Conservation (phyloP, 768 basidiomycete species). For the Leccinum sublutescens region DNA sequence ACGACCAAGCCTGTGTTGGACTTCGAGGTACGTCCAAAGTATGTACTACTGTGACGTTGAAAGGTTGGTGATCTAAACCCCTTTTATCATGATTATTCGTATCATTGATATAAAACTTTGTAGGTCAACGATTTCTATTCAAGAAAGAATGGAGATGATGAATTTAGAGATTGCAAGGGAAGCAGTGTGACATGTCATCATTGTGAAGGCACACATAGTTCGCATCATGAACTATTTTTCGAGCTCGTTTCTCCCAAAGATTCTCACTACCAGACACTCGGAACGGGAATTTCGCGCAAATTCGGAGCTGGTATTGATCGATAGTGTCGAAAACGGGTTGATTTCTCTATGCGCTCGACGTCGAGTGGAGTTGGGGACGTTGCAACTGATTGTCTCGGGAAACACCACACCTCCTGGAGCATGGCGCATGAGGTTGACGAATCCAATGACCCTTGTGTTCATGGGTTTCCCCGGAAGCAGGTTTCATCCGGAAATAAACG, state of each 20-base stretch:
- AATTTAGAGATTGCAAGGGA: slow-evolving; percentile 5
- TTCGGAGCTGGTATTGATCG: not conserved
- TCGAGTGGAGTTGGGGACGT: too few relatives aligned
- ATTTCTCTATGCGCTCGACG: not conserved
- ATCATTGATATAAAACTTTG: too few relatives aligned
- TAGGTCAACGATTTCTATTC: not conserved
- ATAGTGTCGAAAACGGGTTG: not conserved
- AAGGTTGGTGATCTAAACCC: not conserved
- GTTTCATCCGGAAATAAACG: not conserved
- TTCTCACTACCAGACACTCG: not conserved
- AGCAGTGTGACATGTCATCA: not conserved
- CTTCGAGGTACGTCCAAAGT: not conserved
- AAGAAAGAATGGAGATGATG: slow-evolving; percentile 4
- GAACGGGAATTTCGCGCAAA: slow-evolving; percentile 1
- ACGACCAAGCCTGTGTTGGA: not conserved
- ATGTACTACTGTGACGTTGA: not conserved
- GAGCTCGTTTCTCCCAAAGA: not conserved
- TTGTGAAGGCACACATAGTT: too few relatives aligned
- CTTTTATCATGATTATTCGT: too few relatives aligned
- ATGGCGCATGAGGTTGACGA: not conserved
- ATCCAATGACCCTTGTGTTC: not conserved
- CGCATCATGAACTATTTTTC: not conserved
- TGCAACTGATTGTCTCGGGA: not conserved
- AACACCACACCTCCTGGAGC: not conserved
- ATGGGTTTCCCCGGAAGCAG: not conserved